phyloP scores from a whole-genome alignment of 805 yeast genomes.

The Metschnikowia sp. region DNA sequence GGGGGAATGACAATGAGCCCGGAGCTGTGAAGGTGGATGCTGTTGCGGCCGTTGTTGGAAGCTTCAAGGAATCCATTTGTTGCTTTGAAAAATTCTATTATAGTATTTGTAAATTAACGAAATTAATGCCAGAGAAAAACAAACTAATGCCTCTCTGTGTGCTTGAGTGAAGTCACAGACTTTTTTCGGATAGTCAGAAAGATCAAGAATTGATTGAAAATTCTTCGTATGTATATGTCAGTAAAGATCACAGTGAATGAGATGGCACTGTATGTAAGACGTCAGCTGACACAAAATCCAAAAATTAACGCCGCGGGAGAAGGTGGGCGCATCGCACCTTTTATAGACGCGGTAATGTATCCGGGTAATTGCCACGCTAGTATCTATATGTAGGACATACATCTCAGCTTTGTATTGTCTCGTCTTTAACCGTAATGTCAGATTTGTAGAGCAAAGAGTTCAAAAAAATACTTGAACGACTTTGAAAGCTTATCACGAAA shows the following conservation, averaged over 20 bases:
- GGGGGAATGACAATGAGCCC: constrained; percentile 61
- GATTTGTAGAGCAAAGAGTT: too few relatives aligned
- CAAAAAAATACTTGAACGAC: too few relatives aligned
- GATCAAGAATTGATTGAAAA: constrained; percentile 12
- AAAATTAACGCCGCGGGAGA: not conserved
- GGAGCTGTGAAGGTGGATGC: constrained; percentile 72
- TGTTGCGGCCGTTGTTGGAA: constrained; percentile 75
- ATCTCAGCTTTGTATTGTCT: constrained; percentile 1
- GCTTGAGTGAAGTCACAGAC: constrained; percentile 2
- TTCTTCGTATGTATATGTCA: not conserved
- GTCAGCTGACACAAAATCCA: constrained; percentile 16
- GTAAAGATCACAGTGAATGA: constrained; percentile 7
- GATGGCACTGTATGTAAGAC: constrained; percentile 16
- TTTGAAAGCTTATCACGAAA: too few relatives aligned
- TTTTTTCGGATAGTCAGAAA: constrained; percentile 3
- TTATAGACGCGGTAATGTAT: constrained; percentile 20
- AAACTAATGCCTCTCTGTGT: constrained; percentile 40
- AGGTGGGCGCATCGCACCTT: constrained; percentile 20
- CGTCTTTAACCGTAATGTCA: not conserved
- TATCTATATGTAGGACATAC: constrained; percentile 8
- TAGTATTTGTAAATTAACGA: constrained; percentile 11
- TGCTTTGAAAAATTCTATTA: constrained; percentile 11
- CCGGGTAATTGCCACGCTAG: constrained; percentile 22
- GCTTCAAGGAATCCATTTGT: constrained; percentile 65
- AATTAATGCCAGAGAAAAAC: constrained; percentile 30